Base-by-base conservation (phyloP, 2,329 filamentous ascomycete species). In the Cladosporium sp. region DNA sequence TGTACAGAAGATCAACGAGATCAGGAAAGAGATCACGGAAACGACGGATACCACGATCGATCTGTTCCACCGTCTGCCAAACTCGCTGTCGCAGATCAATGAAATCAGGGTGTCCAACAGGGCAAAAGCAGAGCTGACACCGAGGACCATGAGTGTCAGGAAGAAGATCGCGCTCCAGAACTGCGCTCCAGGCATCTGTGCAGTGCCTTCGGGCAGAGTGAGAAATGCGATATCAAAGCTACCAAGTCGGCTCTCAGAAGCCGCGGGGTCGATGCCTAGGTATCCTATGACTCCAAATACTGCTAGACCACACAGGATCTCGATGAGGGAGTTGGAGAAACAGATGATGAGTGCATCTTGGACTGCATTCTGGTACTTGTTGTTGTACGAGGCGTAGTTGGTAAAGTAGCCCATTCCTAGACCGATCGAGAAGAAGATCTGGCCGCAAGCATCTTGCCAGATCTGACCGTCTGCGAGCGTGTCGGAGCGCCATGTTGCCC, bases 401-500 rank as follows among this genome's bases (percentile, higher is more conserved):
- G 80, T 84, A 61, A 83, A 84, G 64, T 82, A 83, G 2, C 82
- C 81, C 62, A 84, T 83, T 1, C 80, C 81, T 19, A 83, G 78
- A 3, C 81, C 81, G 0, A 80, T 83, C 0, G 79, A 82, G 69
- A 83, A 84, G 68, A 83, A 83, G 44, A 84, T 81, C 59, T 85
- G 82, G 1, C 82, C 81, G 5, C 79, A 77, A 2, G 82, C 82
- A 13, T 78, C 81, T 65, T 84, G 81, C 82, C 82, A 85, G 2
- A 84, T 76, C 0, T 73, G 75, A 0, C 80, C 80, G 0, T 73
- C 74, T 5, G 74, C 77, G 0, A 85, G 73, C 60, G 83, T 73
- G 3, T 74, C 73, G 12, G 78, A 74, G 60, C 80, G 74, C 80
- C 75, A 78, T 3, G 75, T 77, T 3, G 71, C 73, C 73, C 73